phyloP scores from a whole-genome alignment of 768 basidiomycete species.

The Gyrodon lividus region DNA sequence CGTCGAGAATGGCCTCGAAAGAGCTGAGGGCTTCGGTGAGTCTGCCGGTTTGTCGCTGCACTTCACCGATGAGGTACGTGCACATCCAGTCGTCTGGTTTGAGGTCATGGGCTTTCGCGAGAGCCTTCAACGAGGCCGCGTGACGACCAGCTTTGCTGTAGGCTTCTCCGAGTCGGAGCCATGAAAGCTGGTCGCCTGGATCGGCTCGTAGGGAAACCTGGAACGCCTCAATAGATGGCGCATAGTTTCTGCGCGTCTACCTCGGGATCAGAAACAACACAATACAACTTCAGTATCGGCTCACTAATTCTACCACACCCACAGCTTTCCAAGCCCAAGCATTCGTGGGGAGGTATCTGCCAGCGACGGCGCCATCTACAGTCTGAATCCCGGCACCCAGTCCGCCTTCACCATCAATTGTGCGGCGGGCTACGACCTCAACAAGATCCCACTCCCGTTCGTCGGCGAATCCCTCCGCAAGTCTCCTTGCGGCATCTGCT shows the following conservation, averaged over 20 bases:
- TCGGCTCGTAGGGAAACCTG: conserved; percentile 84
- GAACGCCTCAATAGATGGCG: conserved; percentile 75
- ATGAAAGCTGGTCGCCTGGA: conserved; percentile 73
- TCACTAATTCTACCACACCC: conserved; percentile 86
- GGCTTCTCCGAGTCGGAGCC: conserved; percentile 90
- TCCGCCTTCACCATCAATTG: conserved; percentile 92
- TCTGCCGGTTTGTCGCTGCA: conserved; percentile 74
- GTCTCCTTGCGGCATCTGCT: conserved; percentile 74
- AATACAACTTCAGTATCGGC: conserved; percentile 25
- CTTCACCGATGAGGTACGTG: conserved; percentile 79
- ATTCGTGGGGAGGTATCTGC: conserved; percentile 69
- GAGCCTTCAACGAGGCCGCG: conserved; percentile 85
- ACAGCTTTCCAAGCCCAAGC: conserved; percentile 99
- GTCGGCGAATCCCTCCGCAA: conserved; percentile 89
- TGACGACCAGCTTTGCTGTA: conserved; percentile 88
- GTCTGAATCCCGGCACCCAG: conserved; percentile 53
- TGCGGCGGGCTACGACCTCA: conserved; percentile 87
- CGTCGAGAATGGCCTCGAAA: conserved; percentile 54
- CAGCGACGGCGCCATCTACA: conserved; percentile 39
- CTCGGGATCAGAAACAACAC: neutral
- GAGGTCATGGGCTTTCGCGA: conserved; percentile 71
- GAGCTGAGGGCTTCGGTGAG: conserved; percentile 72
- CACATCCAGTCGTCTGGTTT: conserved; percentile 81
- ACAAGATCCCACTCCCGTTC: conserved; percentile 96
- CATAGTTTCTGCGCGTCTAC: conserved; percentile 68